phyloP scores from a whole-genome alignment of 805 yeast species.

The Kazachstania kunashirensis region DNA sequence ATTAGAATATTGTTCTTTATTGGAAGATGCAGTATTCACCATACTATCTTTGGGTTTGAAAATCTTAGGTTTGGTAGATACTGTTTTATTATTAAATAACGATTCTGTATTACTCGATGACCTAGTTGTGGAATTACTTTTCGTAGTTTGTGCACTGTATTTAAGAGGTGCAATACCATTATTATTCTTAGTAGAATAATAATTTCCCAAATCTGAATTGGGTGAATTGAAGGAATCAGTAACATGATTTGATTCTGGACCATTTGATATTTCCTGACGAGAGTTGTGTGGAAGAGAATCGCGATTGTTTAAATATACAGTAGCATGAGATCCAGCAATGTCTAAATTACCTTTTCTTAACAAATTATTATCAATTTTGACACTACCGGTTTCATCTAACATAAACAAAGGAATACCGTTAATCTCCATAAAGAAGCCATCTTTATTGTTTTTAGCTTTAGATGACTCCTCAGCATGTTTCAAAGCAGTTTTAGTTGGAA shows the following conservation, averaged over 20 bases:
- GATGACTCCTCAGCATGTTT: slow-evolving; percentile 26
- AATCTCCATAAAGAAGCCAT: slow-evolving; percentile 39
- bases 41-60: too few species aligned
- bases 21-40: background rate
- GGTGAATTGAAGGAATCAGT: background rate
- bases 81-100: background rate
- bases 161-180: background rate
- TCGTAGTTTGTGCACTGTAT: too few species aligned
- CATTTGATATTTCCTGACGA: background rate
- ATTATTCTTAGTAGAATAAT: background rate
- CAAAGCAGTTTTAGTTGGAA: slow-evolving; percentile 76
- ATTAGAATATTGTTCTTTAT: background rate
- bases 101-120: background rate
- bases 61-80: too few species aligned
- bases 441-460: slow-evolving; percentile 13
- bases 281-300: too few species aligned
- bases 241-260: background rate
- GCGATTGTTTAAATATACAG: too few species aligned
- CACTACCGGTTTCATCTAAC: slow-evolving; percentile 75
- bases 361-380: slow-evolving; percentile 19
- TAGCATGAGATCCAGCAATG: background rate
- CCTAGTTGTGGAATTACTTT: too few species aligned
- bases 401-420: slow-evolving; percentile 61
- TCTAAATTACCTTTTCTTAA: slow-evolving; percentile 1
- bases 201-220: background rate